A percentile compares a stretch with the other conserved stretches of the same genome.
Evolutionary conservation across 108 stramenopile genomes (phyloP).

Genomic region (Skeletonema grethae): DNA sequence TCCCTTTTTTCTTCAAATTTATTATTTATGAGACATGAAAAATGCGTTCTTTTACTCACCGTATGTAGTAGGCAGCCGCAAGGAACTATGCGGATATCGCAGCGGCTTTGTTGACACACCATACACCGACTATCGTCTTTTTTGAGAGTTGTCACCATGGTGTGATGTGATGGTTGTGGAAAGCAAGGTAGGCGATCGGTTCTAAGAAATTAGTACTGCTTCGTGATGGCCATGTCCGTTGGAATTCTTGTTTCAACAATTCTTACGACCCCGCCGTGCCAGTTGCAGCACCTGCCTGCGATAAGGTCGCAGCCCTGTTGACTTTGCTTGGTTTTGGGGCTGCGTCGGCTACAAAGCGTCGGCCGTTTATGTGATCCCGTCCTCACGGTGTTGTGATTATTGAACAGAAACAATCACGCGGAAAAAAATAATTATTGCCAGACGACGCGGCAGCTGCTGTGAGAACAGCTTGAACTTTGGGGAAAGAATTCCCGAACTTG

Average conservation of each 20-base stretch:
- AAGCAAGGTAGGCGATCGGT: not conserved
- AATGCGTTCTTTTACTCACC: constrained; percentile 42
- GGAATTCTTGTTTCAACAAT: not conserved
- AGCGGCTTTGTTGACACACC: constrained; percentile 18
- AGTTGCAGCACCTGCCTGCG: no score
- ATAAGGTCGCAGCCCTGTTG: no score
- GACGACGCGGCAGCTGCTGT: no score
- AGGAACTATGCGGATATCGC: constrained; percentile 58
- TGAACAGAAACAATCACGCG: no score
- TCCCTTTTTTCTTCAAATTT: not conserved
- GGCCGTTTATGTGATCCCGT: no score
- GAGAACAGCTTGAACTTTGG: no score
- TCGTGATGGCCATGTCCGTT: not conserved
- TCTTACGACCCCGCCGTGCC: not conserved
- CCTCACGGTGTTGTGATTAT: no score
- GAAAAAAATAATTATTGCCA: no score
- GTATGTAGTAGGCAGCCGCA: constrained; percentile 75
- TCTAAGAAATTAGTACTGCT: not conserved
- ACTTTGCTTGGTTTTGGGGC: no score
- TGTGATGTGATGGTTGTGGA: not conserved
- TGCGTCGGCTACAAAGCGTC: no score
- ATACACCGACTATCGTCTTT: constrained; percentile 18
- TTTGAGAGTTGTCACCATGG: not conserved
- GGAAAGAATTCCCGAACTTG: no score
- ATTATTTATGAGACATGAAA: not conserved